Evolutionary conservation across 129 eudicot genomes (phyloP), one percentile per base, ranked within the genome.

Genomic region (Smallanthus sonchifolius): DNA sequence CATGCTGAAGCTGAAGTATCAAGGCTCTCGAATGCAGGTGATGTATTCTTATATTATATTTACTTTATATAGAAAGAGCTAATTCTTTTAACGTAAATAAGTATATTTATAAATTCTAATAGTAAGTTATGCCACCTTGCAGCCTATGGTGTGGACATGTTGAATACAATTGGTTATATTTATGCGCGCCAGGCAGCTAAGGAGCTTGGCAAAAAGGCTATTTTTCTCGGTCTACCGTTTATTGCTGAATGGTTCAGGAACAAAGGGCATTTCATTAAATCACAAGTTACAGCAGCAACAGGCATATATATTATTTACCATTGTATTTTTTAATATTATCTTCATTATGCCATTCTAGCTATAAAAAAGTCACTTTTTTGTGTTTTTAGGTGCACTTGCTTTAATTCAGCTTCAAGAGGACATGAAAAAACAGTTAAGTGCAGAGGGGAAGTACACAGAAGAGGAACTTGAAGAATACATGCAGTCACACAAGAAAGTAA

Each of bases 221-320:
- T 88, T 6, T 91, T 78, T 67, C 70, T 95, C 77, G 96, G 97
- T 37, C 96, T 95, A 59, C 99, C 99, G 35, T 91, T 95, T 68
- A 77, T 95, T 74, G 99, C 99, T 6, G 99, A 95, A 80, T 95
- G 99, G 99, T 91, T 95, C 74, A 87, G 99, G 75, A 95, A 91
- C 86, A 91, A 95, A 88, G 97, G 97, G 47, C 99, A 95, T 66
- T 86, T 75, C 67, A 86, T 91, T 49, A 95, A 88, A 80, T 95
- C 99, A 48, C 99, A 95, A 84, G 96, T 95, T 74, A 95, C 97
- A 36, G 99, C 99, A 69, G 99, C 99, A 75, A 92, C 94, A 85
- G 97, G 97, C 87, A 59, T 30, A 1, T 57, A 0, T 57, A 10
- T 9, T 4, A 48, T 49, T 2, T 13, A 0, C n/a, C n/a, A 10